A percentile compares a stretch with the other conserved stretches of the same genome.
phyloP scores from a whole-genome alignment of 2,329 filamentous ascomycete genomes.

The Aureobasidium sp. region DNA sequence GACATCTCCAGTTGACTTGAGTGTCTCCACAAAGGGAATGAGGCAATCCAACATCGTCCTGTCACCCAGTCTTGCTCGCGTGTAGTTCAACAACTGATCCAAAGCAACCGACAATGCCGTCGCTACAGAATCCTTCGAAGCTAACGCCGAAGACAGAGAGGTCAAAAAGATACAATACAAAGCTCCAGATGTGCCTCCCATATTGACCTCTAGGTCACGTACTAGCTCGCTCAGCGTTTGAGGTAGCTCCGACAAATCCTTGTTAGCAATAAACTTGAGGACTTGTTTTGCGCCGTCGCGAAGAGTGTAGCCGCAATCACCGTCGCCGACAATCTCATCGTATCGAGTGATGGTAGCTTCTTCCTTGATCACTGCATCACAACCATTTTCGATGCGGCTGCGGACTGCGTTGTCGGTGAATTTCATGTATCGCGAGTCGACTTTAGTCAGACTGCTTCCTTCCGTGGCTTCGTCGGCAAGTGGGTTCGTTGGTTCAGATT shows the following conservation, averaged over 20 bases:
- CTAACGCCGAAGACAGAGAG: constrained; percentile 22
- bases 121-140: constrained; percentile 17
- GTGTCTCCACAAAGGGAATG: constrained; percentile 26
- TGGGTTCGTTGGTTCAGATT: constrained; percentile 16
- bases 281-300: constrained; percentile 28
- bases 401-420: constrained; percentile 24
- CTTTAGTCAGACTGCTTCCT: constrained; percentile 9
- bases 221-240: constrained; percentile 22
- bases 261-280: constrained; percentile 23
- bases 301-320: constrained; percentile 29
- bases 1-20: constrained; percentile 18
- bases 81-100: constrained; percentile 25
- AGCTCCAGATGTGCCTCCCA: constrained; percentile 28
- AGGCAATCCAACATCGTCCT: constrained; percentile 30
- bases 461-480: constrained; percentile 5
- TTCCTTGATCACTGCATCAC: constrained; percentile 25
- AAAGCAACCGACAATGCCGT: constrained; percentile 21
- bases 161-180: constrained; percentile 29
- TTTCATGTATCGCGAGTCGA: constrained; percentile 18
- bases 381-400: constrained; percentile 22
- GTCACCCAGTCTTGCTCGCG: constrained; percentile 25
- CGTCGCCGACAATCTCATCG: constrained; percentile 30
- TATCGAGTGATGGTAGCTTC: constrained; percentile 29
- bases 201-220: constrained; percentile 26
- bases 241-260: constrained; percentile 22